Evolutionary conservation across 192 early-diverging fungal genomes (phyloP).

Genomic region (Mortierella alpina): DNA sequence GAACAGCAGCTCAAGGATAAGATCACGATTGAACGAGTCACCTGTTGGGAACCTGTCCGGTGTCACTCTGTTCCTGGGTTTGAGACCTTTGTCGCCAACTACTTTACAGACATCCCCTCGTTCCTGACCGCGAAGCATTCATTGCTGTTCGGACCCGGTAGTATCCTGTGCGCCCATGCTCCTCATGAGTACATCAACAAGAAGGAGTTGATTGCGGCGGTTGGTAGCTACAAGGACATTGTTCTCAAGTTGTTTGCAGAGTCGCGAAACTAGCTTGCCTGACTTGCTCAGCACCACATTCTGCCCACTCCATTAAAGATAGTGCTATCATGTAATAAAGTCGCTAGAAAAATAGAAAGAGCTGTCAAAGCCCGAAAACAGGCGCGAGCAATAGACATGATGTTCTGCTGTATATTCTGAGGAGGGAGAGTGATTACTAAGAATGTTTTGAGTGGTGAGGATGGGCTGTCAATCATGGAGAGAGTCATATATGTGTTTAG

Average conservation of each 20-base stretch:
- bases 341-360: too few relatives aligned
- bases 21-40: conserved; percentile 38
- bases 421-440: too few relatives aligned
- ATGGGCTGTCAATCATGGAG: neutral
- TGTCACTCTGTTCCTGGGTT: conserved; percentile 53
- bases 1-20: conserved; percentile 43
- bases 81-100: conserved; percentile 51
- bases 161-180: conserved; percentile 52
- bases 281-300: too few relatives aligned
- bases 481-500: neutral
- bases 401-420: too few relatives aligned
- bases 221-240: conserved; percentile 56
- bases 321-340: too few relatives aligned
- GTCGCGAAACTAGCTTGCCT: neutral
- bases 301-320: too few relatives aligned
- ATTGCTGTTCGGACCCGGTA: conserved; percentile 51
- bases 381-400: too few relatives aligned
- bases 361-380: too few relatives aligned
- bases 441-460: neutral
- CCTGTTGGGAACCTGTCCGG: conserved; percentile 56
- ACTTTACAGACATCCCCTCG: conserved; percentile 54
- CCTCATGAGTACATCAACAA: conserved; percentile 54
- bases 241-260: conserved; percentile 44
- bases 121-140: conserved; percentile 44
- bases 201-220: conserved; percentile 50